Conservation (phyloP, 2,329 filamentous ascomycete genomes). For the Fusarium chlamydosporum region DNA sequence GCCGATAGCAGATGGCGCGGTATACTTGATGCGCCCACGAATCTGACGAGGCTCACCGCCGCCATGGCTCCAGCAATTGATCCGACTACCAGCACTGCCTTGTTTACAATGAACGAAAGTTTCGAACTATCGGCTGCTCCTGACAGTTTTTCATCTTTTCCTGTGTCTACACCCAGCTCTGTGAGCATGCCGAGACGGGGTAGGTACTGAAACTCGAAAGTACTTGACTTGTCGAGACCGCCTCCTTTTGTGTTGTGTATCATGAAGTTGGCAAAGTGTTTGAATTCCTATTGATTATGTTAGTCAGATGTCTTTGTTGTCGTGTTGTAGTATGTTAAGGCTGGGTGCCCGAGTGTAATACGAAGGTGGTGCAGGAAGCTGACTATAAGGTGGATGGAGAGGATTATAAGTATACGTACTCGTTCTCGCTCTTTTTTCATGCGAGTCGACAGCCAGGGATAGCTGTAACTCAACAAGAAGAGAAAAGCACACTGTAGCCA, state of each 20-base stretch:
- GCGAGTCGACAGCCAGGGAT: conserved; percentile 54
- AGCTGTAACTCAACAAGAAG: conserved; percentile 65
- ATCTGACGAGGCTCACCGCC: conserved; percentile 35
- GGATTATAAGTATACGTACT: conserved; percentile 40
- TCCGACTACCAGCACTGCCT: conserved; percentile 44
- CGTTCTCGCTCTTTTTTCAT: conserved; percentile 57
- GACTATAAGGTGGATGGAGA: background rate
- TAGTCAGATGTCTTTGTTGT: conserved; percentile 17
- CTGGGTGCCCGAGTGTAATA: background rate
- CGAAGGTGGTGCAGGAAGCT: background rate
- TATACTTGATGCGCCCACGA: conserved; percentile 35
- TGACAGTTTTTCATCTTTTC: conserved; percentile 1
- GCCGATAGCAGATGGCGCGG: conserved; percentile 41
- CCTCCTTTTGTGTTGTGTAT: conserved; percentile 72
- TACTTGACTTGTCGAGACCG: conserved; percentile 73
- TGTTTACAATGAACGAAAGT: conserved; percentile 12
- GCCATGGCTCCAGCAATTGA: conserved; percentile 32
- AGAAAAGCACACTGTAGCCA: conserved; percentile 77
- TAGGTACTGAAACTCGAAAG: conserved; percentile 80
- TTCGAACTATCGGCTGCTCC: conserved; percentile 14
- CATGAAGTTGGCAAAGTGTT: conserved; percentile 59
- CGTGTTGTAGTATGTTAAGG: background rate
- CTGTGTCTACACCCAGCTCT: conserved; percentile 48
- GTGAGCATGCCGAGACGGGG: conserved; percentile 62
- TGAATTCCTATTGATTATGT: conserved; percentile 48